Evolutionary conservation across 805 yeast genomes (phyloP).

Genomic region (Phaffomyces antillensis): DNA sequence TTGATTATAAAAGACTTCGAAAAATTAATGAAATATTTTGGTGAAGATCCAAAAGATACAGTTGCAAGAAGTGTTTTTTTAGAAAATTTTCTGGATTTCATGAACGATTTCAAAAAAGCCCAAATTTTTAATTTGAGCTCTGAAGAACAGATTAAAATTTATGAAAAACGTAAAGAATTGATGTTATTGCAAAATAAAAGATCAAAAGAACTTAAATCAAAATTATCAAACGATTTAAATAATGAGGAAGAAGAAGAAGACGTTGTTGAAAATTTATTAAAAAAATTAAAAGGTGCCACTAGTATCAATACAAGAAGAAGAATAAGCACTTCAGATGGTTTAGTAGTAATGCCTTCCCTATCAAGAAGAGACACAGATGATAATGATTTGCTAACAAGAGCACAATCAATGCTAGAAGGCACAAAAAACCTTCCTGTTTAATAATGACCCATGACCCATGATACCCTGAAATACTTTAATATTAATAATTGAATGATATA

Average conservation of each 20-base stretch:
- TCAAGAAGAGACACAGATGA: conserved; percentile 9
- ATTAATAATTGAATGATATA: too few relatives aligned
- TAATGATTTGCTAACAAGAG: conserved; percentile 16
- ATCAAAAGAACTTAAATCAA: conserved; percentile 10
- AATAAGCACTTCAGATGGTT: conserved; percentile 12
- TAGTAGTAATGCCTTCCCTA: not conserved
- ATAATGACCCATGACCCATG: not conserved
- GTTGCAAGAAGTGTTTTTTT: conserved; percentile 54
- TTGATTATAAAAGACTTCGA: conserved; percentile 47
- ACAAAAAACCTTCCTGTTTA: conserved; percentile 14
- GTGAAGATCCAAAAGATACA: conserved; percentile 53
- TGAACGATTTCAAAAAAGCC: conserved; percentile 54
- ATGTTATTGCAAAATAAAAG: conserved; percentile 20
- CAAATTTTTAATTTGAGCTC: conserved; percentile 56
- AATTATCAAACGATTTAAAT: conserved; percentile 26
- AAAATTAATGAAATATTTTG: conserved; percentile 59
- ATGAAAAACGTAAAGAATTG: conserved; percentile 58
- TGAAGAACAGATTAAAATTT: conserved; percentile 62
- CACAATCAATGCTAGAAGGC: conserved; percentile 22
- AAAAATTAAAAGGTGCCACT: conserved; percentile 65
- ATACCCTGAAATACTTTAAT: too few relatives aligned
- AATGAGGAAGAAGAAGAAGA: conserved; percentile 32
- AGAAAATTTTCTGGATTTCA: conserved; percentile 52
- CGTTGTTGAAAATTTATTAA: conserved; percentile 81
- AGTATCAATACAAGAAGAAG: conserved; percentile 26